Percentiles rank a stretch among this genome's conserved stretches.
Evolutionary conservation across 2,329 filamentous ascomycete genomes (phyloP).

Genomic region (Ophiostoma ulmi): DNA sequence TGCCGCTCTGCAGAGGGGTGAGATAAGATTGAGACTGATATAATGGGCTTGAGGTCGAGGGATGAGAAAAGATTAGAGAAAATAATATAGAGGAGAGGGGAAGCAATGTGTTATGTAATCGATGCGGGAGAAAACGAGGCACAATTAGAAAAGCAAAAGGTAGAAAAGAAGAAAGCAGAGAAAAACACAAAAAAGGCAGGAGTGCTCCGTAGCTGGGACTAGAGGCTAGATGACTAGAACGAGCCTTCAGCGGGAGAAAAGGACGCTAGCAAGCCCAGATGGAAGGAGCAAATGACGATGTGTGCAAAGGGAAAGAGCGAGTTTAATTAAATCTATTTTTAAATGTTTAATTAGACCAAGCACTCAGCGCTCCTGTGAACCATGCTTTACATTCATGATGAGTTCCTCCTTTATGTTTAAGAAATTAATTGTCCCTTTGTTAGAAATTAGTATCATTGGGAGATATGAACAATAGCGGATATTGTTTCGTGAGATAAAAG

Average conservation of each 20-base stretch:
- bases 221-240: neutral
- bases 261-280: conserved; percentile 17
- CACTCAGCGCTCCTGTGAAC: no score
- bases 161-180: neutral
- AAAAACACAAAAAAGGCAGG: conserved; percentile 20
- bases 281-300: conserved; percentile 22
- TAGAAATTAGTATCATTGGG: no score
- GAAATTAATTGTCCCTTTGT: no score
- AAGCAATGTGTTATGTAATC: conserved; percentile 9
- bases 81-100: neutral
- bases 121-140: neutral
- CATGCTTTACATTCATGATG: no score
- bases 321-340: conserved; percentile 1
- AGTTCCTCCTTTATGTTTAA: no score
- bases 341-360: neutral
- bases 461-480: no score
- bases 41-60: no score
- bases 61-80: neutral
- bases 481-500: no score
- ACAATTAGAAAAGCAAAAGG: neutral
- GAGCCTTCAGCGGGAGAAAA: conserved; percentile 17
- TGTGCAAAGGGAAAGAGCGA: conserved; percentile 9
- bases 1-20: neutral
- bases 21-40: neutral
- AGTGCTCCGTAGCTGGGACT: neutral